These are phyloP conservation scores for Chaetomiaceae sp. DNA, from an alignment of 2,329 filamentous ascomycete species.

Conservation along the genomic window DNA sequence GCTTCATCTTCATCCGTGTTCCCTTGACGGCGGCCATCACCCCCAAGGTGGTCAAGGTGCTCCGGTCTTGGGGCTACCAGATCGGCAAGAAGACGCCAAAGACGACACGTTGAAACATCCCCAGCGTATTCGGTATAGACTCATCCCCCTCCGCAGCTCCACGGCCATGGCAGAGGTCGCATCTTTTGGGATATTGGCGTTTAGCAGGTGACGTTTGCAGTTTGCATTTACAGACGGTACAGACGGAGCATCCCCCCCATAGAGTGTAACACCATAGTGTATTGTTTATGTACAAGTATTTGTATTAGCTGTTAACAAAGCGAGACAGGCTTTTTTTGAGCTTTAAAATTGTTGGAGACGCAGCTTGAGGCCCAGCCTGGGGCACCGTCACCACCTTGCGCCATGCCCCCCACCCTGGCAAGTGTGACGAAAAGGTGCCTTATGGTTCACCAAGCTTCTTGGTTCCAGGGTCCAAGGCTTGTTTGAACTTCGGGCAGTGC, in stretches of 20 bases:
- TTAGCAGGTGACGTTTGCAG: slow-evolving; percentile 10
- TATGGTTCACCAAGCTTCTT: no score
- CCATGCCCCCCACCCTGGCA: no score
- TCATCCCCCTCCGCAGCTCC: background rate
- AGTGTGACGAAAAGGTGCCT: no score
- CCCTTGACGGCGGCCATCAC: slow-evolving; percentile 85
- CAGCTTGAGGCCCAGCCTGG: no score
- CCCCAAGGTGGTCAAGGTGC: slow-evolving; percentile 86
- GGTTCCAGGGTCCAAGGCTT: no score
- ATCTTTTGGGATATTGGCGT: slow-evolving; percentile 6
- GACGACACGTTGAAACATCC: background rate
- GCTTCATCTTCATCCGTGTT: slow-evolving; percentile 93
- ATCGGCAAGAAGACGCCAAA: slow-evolving; percentile 63
- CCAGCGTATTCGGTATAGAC: background rate
- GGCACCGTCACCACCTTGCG: no score
- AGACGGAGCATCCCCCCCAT: slow-evolving; percentile 18
- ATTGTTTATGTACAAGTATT: slow-evolving; percentile 2
- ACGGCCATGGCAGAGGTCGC: background rate
- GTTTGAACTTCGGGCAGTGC: no score
- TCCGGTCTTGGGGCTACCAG: slow-evolving; percentile 88
- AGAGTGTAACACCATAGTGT: slow-evolving; percentile 22
- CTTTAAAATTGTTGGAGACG: no score
- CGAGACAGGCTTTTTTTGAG: background rate
- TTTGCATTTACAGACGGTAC: slow-evolving; percentile 10
- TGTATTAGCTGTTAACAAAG: background rate